Percentiles rank a stretch among this genome's conserved stretches.
phyloP scores from a whole-genome alignment of 2,329 filamentous ascomycete genomes.

The Zymoseptoria passerinii region DNA sequence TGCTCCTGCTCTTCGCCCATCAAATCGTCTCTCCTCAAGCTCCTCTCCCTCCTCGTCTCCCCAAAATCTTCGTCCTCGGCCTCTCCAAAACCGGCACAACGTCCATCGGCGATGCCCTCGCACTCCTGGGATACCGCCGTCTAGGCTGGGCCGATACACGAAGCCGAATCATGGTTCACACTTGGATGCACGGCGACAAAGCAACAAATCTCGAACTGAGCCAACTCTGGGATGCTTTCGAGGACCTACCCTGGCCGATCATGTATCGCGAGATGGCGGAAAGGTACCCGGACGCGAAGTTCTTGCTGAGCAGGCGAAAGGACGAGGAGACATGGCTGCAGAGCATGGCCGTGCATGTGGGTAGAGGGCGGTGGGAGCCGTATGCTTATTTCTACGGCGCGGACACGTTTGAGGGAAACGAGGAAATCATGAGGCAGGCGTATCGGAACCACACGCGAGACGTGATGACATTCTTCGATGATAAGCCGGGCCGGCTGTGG shows the following conservation, averaged over 20 bases:
- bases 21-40: not conserved
- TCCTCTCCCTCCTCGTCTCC: not conserved
- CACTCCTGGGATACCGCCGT: conserved; percentile 23
- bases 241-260: conserved; percentile 26
- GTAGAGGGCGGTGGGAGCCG: conserved; percentile 20
- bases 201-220: conserved; percentile 19
- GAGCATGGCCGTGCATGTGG: conserved; percentile 23
- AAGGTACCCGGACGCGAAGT: conserved; percentile 23
- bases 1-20: not conserved
- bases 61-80: conserved; percentile 27
- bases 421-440: conserved; percentile 18
- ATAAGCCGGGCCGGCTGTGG: conserved; percentile 14
- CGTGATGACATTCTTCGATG: conserved; percentile 18
- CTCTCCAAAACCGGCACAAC: conserved; percentile 27
- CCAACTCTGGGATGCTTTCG: conserved; percentile 24
- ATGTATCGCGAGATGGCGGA: conserved; percentile 25
- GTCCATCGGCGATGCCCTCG: conserved; percentile 26
- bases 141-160: conserved; percentile 27
- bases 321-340: conserved; percentile 25
- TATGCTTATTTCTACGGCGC: conserved; percentile 22
- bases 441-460: conserved; percentile 18
- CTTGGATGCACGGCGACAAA: conserved; percentile 21
- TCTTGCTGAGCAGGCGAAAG: conserved; percentile 23
- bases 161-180: conserved; percentile 25
- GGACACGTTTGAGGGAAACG: conserved; percentile 16